phyloP scores from a whole-genome alignment of 306 rosid genomes.

The Cicer judaicum region DNA sequence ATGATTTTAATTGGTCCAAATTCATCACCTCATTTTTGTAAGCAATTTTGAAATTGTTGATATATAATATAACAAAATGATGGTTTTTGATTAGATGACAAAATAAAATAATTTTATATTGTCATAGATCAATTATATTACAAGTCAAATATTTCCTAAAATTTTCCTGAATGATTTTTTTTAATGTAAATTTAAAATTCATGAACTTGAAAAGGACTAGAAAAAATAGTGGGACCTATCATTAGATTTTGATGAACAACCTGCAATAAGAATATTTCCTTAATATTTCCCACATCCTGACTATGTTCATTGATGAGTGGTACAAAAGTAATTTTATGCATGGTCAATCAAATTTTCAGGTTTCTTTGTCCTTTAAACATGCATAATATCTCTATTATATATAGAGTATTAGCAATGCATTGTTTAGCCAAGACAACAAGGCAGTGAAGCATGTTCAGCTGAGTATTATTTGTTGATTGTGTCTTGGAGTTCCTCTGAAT shows the following conservation, averaged over 20 bases:
- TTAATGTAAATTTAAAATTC: too few relatives aligned
- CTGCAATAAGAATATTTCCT: background rate
- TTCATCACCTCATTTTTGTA: background rate
- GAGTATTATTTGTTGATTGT: background rate
- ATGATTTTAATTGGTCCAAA: slow-evolving; percentile 35
- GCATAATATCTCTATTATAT: background rate
- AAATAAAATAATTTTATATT: too few relatives aligned
- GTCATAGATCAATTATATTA: too few relatives aligned
- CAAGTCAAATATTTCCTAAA: too few relatives aligned
- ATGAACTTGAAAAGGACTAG: background rate
- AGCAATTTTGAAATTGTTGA: too few relatives aligned
- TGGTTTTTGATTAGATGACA: too few relatives aligned
- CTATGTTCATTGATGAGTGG: background rate
- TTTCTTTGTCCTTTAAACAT: background rate
- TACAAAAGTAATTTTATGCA: background rate
- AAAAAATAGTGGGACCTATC: background rate
- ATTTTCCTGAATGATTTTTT: too few relatives aligned
- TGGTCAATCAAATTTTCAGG: background rate
- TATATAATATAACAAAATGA: too few relatives aligned
- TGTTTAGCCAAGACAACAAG: background rate
- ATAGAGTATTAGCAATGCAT: background rate
- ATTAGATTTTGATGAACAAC: background rate
- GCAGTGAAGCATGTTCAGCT: background rate
- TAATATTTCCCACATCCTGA: background rate
- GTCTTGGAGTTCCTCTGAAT: background rate